These are phyloP conservation scores for Bromus sterilis DNA, from an alignment of 176 grass and related monocot species.

Conservation along the genomic window DNA sequence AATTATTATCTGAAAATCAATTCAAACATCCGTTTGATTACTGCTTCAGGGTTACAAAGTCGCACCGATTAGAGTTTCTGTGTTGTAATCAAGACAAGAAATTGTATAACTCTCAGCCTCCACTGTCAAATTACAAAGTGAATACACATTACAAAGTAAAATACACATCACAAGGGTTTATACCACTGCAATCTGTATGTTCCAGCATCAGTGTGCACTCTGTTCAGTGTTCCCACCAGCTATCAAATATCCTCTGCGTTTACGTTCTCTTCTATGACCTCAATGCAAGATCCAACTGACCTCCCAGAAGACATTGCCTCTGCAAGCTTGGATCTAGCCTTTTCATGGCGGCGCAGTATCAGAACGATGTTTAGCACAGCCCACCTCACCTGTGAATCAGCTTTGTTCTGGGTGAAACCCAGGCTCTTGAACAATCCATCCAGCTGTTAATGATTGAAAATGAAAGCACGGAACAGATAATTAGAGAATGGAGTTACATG, in stretches of 20 bases:
- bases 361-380: conserved; percentile 37
- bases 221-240: neutral
- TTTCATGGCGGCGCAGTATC: conserved; percentile 33
- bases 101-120: neutral
- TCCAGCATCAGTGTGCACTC: neutral
- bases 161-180: neutral
- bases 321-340: conserved; percentile 27
- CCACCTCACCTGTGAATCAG: conserved; percentile 47
- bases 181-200: neutral
- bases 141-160: neutral
- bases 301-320: conserved; percentile 35
- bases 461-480: neutral
- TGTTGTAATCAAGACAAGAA: neutral
- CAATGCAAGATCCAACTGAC: conserved; percentile 34
- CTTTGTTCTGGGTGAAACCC: conserved; percentile 39
- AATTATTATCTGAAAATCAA: neutral
- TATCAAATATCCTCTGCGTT: conserved; percentile 26
- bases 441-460: conserved; percentile 10
- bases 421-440: conserved; percentile 38
- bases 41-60: neutral
- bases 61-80: neutral
- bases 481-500: neutral
- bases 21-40: neutral
- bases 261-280: conserved; percentile 40
- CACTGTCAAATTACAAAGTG: neutral